Conservation (phyloP, 2,329 filamentous ascomycete species). For the Phyllosticta citriasiana region DNA sequence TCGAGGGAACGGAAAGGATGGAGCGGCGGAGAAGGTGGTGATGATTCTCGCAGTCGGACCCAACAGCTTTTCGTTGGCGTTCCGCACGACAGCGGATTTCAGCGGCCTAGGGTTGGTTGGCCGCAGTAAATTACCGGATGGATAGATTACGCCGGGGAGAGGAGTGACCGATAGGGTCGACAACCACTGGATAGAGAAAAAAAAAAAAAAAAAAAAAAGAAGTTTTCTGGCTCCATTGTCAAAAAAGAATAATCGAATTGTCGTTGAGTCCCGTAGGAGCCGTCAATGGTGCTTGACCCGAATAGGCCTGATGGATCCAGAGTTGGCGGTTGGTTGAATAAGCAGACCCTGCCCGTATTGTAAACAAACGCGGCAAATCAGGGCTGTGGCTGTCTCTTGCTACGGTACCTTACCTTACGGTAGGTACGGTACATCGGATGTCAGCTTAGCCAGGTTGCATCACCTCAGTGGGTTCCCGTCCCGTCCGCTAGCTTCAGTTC, state of each 20-base stretch:
- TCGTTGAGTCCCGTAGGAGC: not conserved
- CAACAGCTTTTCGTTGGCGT: slow-evolving; percentile 11
- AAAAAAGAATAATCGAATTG: not conserved
- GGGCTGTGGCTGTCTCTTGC: too few relatives aligned
- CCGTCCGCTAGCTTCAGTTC: not conserved
- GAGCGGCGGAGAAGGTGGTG: slow-evolving; percentile 5
- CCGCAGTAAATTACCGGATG: not conserved
- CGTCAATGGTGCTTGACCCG: not conserved
- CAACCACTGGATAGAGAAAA: too few relatives aligned
- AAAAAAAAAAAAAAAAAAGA: too few relatives aligned
- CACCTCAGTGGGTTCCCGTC: not conserved
- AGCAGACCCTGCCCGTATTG: not conserved
- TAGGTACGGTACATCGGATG: too few relatives aligned
- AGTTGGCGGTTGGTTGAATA: not conserved
- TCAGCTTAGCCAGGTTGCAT: too few relatives aligned
- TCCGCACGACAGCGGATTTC: slow-evolving; percentile 1
- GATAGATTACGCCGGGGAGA: not conserved
- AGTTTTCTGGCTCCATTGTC: too few relatives aligned
- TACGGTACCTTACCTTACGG: too few relatives aligned
- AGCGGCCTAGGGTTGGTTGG: slow-evolving; percentile 1
- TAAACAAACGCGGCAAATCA: too few relatives aligned
- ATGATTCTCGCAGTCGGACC: not conserved
- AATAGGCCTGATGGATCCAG: not conserved
- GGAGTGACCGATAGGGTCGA: not conserved
- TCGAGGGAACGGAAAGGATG: not conserved